Conservation (phyloP, 2,329 filamentous ascomycete genomes). For the Xylaria sp. region DNA sequence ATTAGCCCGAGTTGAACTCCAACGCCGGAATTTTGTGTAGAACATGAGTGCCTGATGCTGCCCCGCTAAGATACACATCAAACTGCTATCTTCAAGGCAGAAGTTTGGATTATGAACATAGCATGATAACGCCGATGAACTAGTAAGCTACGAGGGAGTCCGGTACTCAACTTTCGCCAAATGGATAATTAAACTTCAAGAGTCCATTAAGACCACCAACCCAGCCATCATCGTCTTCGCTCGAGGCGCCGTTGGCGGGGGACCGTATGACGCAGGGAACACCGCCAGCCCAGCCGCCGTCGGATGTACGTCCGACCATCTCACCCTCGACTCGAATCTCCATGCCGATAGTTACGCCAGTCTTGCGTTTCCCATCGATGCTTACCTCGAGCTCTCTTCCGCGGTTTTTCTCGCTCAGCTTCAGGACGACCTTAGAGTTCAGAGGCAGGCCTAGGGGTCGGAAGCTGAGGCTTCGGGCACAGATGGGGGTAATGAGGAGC, state of each 20-base stretch:
- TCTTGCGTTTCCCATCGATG: constrained; percentile 77
- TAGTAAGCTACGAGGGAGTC: background rate
- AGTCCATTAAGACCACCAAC: constrained; percentile 92
- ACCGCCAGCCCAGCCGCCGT: constrained; percentile 62
- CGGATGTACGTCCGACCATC: constrained; percentile 66
- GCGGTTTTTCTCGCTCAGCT: constrained; percentile 82
- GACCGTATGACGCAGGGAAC: constrained; percentile 89
- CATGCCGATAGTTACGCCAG: constrained; percentile 76
- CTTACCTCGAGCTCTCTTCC: constrained; percentile 81
- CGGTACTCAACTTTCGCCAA: constrained; percentile 63
- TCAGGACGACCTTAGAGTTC: constrained; percentile 83
- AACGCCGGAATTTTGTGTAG: background rate
- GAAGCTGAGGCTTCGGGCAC: constrained; percentile 90
- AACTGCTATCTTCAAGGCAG: background rate
- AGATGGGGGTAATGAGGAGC: constrained; percentile 92
- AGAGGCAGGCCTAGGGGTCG: constrained; percentile 88
- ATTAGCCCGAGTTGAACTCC: background rate
- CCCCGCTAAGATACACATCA: background rate
- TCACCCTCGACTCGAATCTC: constrained; percentile 92
- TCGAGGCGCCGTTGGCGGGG: constrained; percentile 52
- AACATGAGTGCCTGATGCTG: background rate
- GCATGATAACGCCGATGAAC: background rate
- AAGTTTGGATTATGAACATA: background rate
- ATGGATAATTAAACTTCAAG: constrained; percentile 97
- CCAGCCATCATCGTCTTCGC: constrained; percentile 88